These are phyloP conservation scores for Saccharomyces hybrid DNA, from an alignment of 1,139 yeast species.

Conservation along the genomic window DNA sequence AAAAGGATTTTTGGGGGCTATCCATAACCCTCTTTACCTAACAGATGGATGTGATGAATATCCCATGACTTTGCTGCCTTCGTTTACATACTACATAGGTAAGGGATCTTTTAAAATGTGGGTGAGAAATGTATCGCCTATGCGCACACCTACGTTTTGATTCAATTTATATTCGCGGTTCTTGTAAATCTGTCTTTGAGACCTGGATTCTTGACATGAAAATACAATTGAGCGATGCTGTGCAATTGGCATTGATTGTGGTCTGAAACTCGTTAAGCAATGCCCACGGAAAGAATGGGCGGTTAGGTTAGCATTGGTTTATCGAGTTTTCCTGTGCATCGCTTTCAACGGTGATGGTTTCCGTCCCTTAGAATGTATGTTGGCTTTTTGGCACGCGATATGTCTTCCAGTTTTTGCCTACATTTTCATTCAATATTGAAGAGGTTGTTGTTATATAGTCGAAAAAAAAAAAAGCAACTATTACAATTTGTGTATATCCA, in stretches of 20 bases:
- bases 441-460: neutral
- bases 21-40: neutral
- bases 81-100: neutral
- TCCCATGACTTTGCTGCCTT: neutral
- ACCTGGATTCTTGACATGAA: neutral
- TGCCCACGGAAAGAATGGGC: neutral
- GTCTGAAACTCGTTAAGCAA: neutral
- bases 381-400: neutral
- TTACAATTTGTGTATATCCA: neutral
- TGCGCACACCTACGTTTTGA: neutral
- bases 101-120: neutral
- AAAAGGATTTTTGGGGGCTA: neutral
- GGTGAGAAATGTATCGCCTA: neutral
- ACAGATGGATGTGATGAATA: neutral
- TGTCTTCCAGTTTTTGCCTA: neutral
- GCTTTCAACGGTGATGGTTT: neutral
- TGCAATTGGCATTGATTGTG: neutral
- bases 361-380: neutral
- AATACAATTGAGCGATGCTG: neutral
- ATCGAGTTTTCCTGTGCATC: neutral
- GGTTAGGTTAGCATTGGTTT: neutral
- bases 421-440: neutral
- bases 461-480: neutral
- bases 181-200: neutral
- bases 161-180: neutral